Evolutionary conservation across 768 basidiomycete genomes (phyloP), one percentile per base, ranked within the genome.

Genomic region (Tulasnella sp.): DNA sequence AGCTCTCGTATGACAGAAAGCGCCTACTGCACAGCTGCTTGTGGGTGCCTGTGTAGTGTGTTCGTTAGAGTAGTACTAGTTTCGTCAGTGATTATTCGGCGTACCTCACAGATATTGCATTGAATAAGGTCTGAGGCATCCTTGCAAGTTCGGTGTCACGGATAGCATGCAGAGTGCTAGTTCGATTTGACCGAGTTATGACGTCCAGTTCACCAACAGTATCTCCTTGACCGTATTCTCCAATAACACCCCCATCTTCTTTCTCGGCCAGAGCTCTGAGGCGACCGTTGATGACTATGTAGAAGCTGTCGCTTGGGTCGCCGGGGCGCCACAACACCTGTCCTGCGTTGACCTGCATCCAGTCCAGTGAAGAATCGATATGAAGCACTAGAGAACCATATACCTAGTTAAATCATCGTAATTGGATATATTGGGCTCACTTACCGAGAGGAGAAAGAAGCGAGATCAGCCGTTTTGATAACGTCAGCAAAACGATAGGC

Each of bases 151-250:
- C 98, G 0, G 96, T 96, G 84, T 99, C 98, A 82, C 98, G 95
- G 81, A 99, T 99, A 9, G 98, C 98, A 85, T 99, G 97, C 24
- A 98, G 91, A 0, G 96, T 99, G 73, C 92, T 97, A 77, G 93
- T 90, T 79, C 98, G 90, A 3, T 90, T 90, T 24, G 92, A 93
- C 82, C 92, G 94, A 10, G 97, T 98, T 83, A 99, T 99, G 76
- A 98, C 98, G 84, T 99, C 98, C 18, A 99, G 88, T 85, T 99
- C 98, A 36, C 98, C 98, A 74, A 99, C 96, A 4, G 94, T 94
- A 83, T 99, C 97, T 14, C 96, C 97, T 85, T 98, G 97, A 52
- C 98, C 98, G 83, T 97, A 97, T 87, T 99, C 98, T 10, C 92
- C 94, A 2, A 93, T 88, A 73, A 98, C 96, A 7, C 94, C 95